phyloP scores from a whole-genome alignment of 495 filamentous ascomycete genomes.

The Xylaria flabelliformis region DNA sequence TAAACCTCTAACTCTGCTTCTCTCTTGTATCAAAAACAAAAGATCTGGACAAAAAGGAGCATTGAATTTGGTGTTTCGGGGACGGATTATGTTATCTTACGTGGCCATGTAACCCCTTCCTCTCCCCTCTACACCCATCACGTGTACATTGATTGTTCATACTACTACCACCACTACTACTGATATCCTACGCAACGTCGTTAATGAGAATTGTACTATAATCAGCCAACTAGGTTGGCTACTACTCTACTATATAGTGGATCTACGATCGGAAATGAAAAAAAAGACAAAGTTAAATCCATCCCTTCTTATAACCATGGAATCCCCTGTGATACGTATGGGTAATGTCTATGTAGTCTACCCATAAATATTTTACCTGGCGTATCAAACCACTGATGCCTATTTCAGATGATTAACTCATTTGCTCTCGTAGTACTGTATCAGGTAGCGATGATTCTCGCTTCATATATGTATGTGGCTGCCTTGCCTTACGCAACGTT shows the following conservation, averaged over 20 bases:
- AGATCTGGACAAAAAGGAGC: slow-evolving; percentile 39
- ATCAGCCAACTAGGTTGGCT: slow-evolving; percentile 26
- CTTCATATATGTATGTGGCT: neutral
- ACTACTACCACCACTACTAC: slow-evolving; percentile 21
- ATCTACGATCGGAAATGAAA: neutral
- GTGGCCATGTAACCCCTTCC: slow-evolving; percentile 37
- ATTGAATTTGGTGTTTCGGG: slow-evolving; percentile 46
- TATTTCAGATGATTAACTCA: neutral
- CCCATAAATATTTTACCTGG: neutral
- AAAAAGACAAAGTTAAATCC: slow-evolving; percentile 16
- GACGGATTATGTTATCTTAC: slow-evolving; percentile 33
- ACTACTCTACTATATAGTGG: slow-evolving; percentile 26
- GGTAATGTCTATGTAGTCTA: neutral
- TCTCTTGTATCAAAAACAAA: slow-evolving; percentile 42
- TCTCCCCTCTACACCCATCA: slow-evolving; percentile 38
- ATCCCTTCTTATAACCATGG: neutral
- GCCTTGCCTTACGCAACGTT: neutral
- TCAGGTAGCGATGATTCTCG: neutral
- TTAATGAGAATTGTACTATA: slow-evolving; percentile 39
- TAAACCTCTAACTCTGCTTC: slow-evolving; percentile 22
- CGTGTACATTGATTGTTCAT: slow-evolving; percentile 35
- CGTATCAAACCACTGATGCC: neutral
- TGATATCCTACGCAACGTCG: slow-evolving; percentile 45
- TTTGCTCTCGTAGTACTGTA: neutral
- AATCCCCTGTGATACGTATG: neutral